These are phyloP conservation scores for Rhizopus arrhizus DNA, from an alignment of 371 early-diverging fungal species.

Conservation along the genomic window DNA sequence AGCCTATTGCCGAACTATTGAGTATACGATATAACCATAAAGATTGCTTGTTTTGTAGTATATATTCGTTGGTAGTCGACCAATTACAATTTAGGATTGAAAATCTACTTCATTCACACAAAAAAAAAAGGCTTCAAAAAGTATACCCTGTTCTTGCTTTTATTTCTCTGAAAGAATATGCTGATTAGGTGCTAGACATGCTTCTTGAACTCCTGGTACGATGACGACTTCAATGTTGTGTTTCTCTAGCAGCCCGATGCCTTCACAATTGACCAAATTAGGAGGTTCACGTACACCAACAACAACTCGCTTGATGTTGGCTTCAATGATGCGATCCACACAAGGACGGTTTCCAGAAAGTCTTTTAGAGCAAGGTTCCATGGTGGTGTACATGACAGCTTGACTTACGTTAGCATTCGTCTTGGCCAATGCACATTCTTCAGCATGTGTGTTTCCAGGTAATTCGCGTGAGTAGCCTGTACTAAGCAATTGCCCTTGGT, in stretches of 20 bases:
- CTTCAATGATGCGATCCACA: constrained; percentile 66
- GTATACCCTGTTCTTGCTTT: background rate
- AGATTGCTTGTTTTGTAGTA: too few relatives aligned
- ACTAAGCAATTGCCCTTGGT: constrained; percentile 51
- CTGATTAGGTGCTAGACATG: constrained; percentile 72
- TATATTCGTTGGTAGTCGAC: too few relatives aligned
- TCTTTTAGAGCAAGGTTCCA: constrained; percentile 88
- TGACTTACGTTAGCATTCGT: constrained; percentile 32
- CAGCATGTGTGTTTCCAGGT: constrained; percentile 92
- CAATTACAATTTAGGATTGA: too few relatives aligned
- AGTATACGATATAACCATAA: too few relatives aligned
- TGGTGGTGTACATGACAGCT: constrained; percentile 83
- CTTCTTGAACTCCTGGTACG: constrained; percentile 69
- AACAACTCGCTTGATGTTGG: constrained; percentile 76
- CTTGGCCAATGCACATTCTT: constrained; percentile 80
- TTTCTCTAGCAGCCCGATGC: constrained; percentile 59
- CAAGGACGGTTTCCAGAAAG: constrained; percentile 80
- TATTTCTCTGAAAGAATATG: constrained; percentile 49
- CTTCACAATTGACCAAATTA: constrained; percentile 77
- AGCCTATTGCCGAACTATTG: too few relatives aligned
- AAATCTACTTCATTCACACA: too few relatives aligned
- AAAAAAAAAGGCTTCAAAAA: too few relatives aligned
- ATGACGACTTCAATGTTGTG: constrained; percentile 68
- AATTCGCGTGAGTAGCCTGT: constrained; percentile 87
- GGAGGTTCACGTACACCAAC: constrained; percentile 88